Evolutionary conservation across 352 stramenopile genomes (phyloP), one percentile per base, ranked within the genome.

Genomic region (Globisporangium megalacanthum): DNA sequence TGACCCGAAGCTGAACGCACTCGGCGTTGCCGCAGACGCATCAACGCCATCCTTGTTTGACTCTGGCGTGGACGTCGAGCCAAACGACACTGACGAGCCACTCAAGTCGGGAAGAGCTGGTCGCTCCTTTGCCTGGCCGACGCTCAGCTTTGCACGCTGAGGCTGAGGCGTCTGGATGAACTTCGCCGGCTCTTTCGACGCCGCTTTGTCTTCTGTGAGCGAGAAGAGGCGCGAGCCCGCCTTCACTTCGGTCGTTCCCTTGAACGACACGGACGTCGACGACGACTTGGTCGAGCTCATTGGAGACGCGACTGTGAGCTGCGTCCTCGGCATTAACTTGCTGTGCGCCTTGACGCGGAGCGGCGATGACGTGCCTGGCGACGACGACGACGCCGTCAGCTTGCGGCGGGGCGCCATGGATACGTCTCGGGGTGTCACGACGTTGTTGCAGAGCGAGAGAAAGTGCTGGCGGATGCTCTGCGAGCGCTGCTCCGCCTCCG

Each of bases 321-420:
- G 80, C 5, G 75, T 75, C 15, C 69, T 75, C 29, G 80, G 79
- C 80, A 90, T 90, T 17, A 90, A 60, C 42, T 87, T 87, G 58
- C 76, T 90, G 37, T 70, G 75, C 2, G 74, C 75, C 64, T 79
- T 86, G 57, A 72, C 61, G 45, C 22, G 69, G 57, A 59, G 76
- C 68, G 53, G 69, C 48, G 50, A 68, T 64, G 58, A 66, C 33
- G 29, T 60, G 54, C 22, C 39, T 8, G 60, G 45, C 6, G 62
- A 49, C 39, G 54, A 36, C 22, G 60, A 42, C 1, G 46, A 51
- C 14, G 46, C 4, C 5, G 61, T 62, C 17, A 75, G 17, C 55
- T 86, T 83, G 31, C 63, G 69, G 25, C 74, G 72, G 6, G 72
- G 74, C 0, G 61, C 69, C 9, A 64, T 69, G 48, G 70, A 85